A percentile compares a stretch with the other conserved stretches of the same genome.
phyloP scores from a whole-genome alignment of 305 asterid species.

The Caryopteris hybrid region DNA sequence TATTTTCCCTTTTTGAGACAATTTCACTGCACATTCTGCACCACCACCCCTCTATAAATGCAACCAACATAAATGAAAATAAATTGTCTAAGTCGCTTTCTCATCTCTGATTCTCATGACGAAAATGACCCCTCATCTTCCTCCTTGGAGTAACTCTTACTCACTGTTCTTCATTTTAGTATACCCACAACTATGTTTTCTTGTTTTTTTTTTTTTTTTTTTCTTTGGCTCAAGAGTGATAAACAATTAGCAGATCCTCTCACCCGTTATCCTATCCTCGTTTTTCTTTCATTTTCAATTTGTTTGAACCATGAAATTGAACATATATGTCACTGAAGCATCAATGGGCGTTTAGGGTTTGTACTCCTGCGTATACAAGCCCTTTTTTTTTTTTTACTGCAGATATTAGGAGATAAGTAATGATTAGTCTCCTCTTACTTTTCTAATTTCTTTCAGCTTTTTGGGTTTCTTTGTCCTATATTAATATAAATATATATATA shows the following conservation, averaged over 20 bases:
- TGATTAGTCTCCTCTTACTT: not conserved
- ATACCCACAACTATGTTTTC: not conserved
- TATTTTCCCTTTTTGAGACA: conserved; percentile 17
- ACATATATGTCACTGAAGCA: too few relatives aligned
- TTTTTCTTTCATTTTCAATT: not conserved
- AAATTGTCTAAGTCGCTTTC: conserved; percentile 47
- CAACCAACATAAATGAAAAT: conserved; percentile 1
- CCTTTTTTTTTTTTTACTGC: too few relatives aligned
- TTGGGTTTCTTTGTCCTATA: not conserved
- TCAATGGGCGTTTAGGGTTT: conserved; percentile 24
- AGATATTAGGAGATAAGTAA: not conserved
- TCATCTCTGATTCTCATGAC: conserved; percentile 79
- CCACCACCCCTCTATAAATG: conserved; percentile 18
- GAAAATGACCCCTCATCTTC: conserved; percentile 73
- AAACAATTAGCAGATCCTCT: not conserved
- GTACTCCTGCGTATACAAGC: not conserved
- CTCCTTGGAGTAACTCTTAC: conserved; percentile 5
- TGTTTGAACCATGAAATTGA: too few relatives aligned
- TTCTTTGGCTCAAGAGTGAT: not conserved
- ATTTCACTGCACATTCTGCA: conserved; percentile 27
- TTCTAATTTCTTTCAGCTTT: not conserved
- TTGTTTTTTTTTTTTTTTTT: not conserved
- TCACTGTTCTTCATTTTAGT: not conserved
- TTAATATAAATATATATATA: not conserved
- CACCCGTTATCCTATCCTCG: conserved; percentile 1